A percentile compares a stretch with the other conserved stretches of the same genome.
Evolutionary conservation across 2,329 filamentous ascomycete genomes (phyloP).

Genomic region (Chaetomium olivaceum): DNA sequence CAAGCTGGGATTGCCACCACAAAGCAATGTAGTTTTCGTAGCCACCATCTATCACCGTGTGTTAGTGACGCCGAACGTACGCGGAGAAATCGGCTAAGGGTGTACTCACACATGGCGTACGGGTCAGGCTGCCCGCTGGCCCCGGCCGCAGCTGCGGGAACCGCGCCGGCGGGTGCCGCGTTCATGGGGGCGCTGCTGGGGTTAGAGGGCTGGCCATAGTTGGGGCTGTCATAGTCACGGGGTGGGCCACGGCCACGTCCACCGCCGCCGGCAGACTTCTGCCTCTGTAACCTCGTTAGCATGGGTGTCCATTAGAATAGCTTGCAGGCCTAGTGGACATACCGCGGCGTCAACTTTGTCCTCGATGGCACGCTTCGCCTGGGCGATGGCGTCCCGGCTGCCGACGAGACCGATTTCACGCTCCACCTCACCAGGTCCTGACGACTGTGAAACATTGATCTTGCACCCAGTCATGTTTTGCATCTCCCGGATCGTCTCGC

Average conservation of each 20-base stretch:
- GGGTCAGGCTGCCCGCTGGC: conserved; percentile 54
- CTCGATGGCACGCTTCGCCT: conserved; percentile 81
- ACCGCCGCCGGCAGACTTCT: conserved; percentile 53
- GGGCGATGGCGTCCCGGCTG: conserved; percentile 71
- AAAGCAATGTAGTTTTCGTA: conserved; percentile 78
- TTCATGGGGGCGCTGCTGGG: conserved; percentile 47
- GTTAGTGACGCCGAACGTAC: conserved; percentile 24
- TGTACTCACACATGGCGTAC: conserved; percentile 70
- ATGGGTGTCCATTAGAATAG: background rate
- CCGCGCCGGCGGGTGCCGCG: conserved; percentile 42
- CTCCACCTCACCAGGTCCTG: conserved; percentile 73
- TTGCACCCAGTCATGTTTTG: conserved; percentile 86
- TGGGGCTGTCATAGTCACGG: conserved; percentile 58
- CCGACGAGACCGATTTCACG: conserved; percentile 87
- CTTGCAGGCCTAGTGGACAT: conserved; percentile 44
- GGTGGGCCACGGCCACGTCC: conserved; percentile 47
- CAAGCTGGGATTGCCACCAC: conserved; percentile 70
- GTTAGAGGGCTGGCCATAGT: conserved; percentile 49
- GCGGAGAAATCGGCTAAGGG: background rate
- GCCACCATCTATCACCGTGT: conserved; percentile 64
- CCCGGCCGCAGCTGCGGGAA: conserved; percentile 45
- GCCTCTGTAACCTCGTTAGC: conserved; percentile 43
- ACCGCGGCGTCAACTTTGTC: conserved; percentile 91
- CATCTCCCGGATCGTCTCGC: conserved; percentile 93
- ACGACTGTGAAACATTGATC: conserved; percentile 86